Percentiles rank a stretch among this genome's conserved stretches.
Conservation (phyloP, 208 protist genomes). For the Trypanosoma melophagium region DNA sequence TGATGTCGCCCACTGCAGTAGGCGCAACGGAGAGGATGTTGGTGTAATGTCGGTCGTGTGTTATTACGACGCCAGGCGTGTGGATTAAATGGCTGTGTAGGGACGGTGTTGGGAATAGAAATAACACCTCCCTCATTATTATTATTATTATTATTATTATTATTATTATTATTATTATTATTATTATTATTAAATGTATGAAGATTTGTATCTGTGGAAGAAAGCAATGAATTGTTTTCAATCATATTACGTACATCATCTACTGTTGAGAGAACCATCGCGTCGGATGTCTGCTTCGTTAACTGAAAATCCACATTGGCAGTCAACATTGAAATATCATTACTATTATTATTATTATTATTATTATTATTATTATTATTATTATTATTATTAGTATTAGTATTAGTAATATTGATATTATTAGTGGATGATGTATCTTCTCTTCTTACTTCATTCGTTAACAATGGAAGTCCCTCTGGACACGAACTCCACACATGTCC, state of each 20-base stretch:
- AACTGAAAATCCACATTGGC: neutral
- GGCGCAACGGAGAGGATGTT: slow-evolving; percentile 61
- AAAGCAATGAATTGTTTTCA: too few species aligned
- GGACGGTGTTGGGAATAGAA: slow-evolving; percentile 50
- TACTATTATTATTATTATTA: neutral
- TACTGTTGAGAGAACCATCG: slow-evolving; percentile 11
- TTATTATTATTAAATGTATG: too few species aligned
- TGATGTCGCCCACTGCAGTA: slow-evolving; percentile 82
- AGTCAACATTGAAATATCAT: neutral
- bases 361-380: too few species aligned
- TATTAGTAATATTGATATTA: neutral
- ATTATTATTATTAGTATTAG: neutral
- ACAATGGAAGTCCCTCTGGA: slow-evolving; percentile 8
- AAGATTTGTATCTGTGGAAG: too few species aligned
- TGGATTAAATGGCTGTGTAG: slow-evolving; percentile 43
- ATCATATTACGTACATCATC: slow-evolving; percentile 24
- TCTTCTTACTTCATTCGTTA: slow-evolving; percentile 1
- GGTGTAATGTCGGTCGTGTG: slow-evolving; percentile 58
- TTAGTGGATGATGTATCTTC: neutral
- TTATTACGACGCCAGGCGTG: slow-evolving; percentile 46
- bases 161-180: neutral
- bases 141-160: neutral
- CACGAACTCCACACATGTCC: slow-evolving; percentile 35
- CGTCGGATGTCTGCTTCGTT: neutral
- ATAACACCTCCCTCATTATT: slow-evolving; percentile 22